phyloP scores from a whole-genome alignment of 352 stramenopile species.

The Phytophthora citrophthora region DNA sequence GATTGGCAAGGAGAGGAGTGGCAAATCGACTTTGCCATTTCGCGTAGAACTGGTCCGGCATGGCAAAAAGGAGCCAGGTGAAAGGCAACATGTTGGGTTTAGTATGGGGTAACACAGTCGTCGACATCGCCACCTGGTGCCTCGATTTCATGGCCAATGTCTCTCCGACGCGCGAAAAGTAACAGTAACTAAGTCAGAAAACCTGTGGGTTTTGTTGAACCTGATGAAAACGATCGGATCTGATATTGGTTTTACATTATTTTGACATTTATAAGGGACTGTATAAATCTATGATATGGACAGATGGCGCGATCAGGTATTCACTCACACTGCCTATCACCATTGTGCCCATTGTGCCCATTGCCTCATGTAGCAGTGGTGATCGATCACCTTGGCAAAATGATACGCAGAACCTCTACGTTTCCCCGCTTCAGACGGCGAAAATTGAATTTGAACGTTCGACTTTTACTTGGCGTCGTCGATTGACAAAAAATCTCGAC shows the following conservation, averaged over 20 bases:
- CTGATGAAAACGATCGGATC: neutral
- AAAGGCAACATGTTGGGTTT: neutral
- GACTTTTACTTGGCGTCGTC: neutral
- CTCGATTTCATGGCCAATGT: conserved; percentile 12
- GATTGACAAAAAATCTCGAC: neutral
- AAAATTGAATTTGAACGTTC: conserved; percentile 5
- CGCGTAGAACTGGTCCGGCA: conserved; percentile 12
- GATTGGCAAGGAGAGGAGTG: conserved; percentile 9
- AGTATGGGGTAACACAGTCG: conserved; percentile 11
- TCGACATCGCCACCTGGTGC: conserved; percentile 16
- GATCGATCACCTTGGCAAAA: neutral
- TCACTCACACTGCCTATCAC: neutral
- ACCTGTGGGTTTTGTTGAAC: neutral
- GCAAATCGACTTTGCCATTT: neutral
- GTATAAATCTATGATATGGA: conserved; percentile 1
- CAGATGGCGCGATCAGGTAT: conserved; percentile 16
- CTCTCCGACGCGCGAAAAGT: conserved; percentile 7
- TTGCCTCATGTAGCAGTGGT: neutral
- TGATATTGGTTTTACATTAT: neutral
- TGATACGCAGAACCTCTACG: neutral
- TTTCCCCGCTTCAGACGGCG: neutral
- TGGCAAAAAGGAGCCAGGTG: conserved; percentile 15
- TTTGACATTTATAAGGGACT: neutral
- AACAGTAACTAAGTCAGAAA: conserved; percentile 2
- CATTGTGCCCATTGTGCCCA: neutral